Evolutionary conservation across 306 rosid genomes (phyloP).

Genomic region (Morella rubra): DNA sequence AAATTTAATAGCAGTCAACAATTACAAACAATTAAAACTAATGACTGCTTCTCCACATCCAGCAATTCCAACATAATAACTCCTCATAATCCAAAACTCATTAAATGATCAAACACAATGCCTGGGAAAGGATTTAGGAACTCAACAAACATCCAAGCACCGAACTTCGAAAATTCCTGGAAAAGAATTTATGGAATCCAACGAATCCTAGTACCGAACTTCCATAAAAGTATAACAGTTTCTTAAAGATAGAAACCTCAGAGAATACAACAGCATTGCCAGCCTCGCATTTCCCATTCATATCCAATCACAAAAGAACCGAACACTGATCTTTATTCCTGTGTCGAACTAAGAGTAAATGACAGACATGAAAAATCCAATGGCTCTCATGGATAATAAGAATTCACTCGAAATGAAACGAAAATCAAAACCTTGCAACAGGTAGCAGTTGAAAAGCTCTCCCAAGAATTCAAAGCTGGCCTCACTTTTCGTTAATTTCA

Average conservation of each 20-base stretch:
- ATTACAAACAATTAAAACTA: conserved; percentile 20
- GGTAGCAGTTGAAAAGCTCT: conserved; percentile 10
- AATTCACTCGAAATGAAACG: not conserved
- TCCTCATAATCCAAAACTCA: conserved; percentile 2
- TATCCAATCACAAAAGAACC: conserved; percentile 21
- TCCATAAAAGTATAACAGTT: conserved; percentile 24
- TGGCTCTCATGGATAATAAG: conserved; percentile 4
- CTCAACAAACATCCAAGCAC: conserved; percentile 20
- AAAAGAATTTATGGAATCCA: conserved; percentile 15
- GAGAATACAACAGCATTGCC: not conserved
- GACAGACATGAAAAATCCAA: not conserved
- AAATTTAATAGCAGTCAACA: conserved; percentile 15
- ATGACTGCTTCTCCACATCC: conserved; percentile 20
- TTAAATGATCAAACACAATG: conserved; percentile 24
- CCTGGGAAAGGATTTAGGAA: not conserved
- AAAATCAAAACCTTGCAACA: conserved; percentile 16
- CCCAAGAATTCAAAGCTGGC: conserved; percentile 10
- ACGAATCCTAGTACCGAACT: conserved; percentile 16
- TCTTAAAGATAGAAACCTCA: conserved; percentile 7
- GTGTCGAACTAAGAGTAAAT: not conserved
- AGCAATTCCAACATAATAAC: conserved; percentile 23
- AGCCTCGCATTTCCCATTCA: conserved; percentile 1
- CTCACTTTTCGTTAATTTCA: conserved; percentile 15
- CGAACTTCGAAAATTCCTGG: conserved; percentile 19
- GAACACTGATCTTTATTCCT: not conserved